Base-by-base conservation (phyloP, 1,139 yeast species). In the Zygoascus sp. region DNA sequence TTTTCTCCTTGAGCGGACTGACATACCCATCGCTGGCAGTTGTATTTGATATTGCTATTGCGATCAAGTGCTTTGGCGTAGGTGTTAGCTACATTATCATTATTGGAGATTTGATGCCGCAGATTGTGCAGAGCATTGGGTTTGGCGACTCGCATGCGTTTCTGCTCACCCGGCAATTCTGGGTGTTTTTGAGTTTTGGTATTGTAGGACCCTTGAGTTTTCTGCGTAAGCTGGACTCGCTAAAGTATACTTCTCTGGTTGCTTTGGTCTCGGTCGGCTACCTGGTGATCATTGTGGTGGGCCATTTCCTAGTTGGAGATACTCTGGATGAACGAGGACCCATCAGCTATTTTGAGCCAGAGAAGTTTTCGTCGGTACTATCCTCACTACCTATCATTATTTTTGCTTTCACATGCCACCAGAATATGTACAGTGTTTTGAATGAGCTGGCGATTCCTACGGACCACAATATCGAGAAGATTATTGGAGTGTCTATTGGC, bases 351-450 rank as follows among this genome's bases (percentile, higher is more conserved):
- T 65, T 77, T 50, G 57, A 62, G 28, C 88, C 95, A 1, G 74
- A 79, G 21, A 75, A 78, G 25, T 53, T 74, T 19, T 67, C 77
- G n/a, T 81, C 82, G 0, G 74, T 89, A 10, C 74, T 88, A 48
- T 78, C 89, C 30, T 83, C 95, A 4, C 79, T 92, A 59, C 95
- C 96, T n/a, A 84, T 92, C 55, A 79, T 92, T 49, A 85, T 92
- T 15, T 88, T 94, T 69, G 97, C 97, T 2, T 94, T 80, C 65
- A 90, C 97, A 0, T 95, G 97, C 53, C 95, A 92, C 55, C 97
- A 92, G 69, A 92, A 71, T 57, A 84, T 92, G 81, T 90, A 86
- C 65, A 83, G 96, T 8, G 85, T 90, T 47, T 78, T 89, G 59
- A 87, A 89, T 61, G 99, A 92, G 67, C 72, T 92, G 43, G 67